Base-by-base conservation (phyloP, 805 yeast species). In the Kluyveromyces starmeri region DNA sequence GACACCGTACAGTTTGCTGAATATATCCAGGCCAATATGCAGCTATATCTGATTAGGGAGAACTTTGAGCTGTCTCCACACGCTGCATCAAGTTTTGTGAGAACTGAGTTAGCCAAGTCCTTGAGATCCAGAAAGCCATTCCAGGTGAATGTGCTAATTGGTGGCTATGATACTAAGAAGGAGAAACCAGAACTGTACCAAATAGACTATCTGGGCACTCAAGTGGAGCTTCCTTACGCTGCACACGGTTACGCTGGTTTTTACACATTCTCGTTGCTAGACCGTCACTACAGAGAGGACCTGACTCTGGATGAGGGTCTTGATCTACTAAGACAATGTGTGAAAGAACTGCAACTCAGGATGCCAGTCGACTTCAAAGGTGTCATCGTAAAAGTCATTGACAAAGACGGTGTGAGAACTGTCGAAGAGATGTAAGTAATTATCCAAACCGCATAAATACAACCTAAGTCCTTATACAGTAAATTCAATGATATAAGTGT, bases 171-270 rank as follows among this genome's bases (percentile, higher is more conserved):
- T 50, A 59, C 62, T 11, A 71, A 69, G 43, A 67, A 66, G 6
- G 58, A 67, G 26, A 66, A 63, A 40, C 85, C 96, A 25, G 65
- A 72, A 34, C 68, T 92, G 50, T 78, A 82, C 52, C 85, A 89
- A 79, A 82, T 92, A 46, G 98, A 92, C 57, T 92, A 92, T 58
- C 65, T 92, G 45, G 98, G 98, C 6, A 83, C 98, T 2, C 75
- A 79, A 45, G 94, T 79, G 11, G 84, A 79, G 41, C 68, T 92
- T 39, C 97, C 98, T 11, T 92, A 92, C 55, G 95, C 94, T 12
- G 97, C 97, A 2, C 98, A 92, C 58, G 98, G 98, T 9, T 92
- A 92, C 54, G 95, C 97, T n/a, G 95, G 94, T 2, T 92, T 89
- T 61, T 92, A 92, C 59, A 78, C 95, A 20, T 71, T 85, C 59